phyloP scores from a whole-genome alignment of 2,329 filamentous ascomycete genomes.

The Cercospora sp. region DNA sequence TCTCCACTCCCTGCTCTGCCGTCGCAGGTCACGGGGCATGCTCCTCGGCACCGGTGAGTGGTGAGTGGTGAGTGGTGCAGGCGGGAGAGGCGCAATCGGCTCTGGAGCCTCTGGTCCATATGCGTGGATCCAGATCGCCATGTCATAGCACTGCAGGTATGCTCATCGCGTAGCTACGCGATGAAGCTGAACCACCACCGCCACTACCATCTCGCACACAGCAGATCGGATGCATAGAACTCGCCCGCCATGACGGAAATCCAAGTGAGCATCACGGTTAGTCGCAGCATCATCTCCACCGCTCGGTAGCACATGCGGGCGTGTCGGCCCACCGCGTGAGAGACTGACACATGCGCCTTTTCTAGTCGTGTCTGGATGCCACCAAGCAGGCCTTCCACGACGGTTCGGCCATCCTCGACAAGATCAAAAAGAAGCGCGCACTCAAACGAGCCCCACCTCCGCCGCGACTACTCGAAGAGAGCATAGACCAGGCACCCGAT shows the following conservation, averaged over 20 bases:
- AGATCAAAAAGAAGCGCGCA: slow-evolving; percentile 38
- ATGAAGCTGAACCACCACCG: neutral
- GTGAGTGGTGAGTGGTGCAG: neutral
- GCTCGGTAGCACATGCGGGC: neutral
- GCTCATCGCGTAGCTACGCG: neutral
- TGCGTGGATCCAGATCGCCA: slow-evolving; percentile 6
- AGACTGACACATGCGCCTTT: slow-evolving; percentile 11
- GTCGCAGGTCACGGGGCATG: neutral
- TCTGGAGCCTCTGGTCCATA: neutral
- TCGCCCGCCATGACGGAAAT: slow-evolving; percentile 21
- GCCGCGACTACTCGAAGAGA: slow-evolving; percentile 36
- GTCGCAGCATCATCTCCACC: slow-evolving; percentile 14
- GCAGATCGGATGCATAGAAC: neutral
- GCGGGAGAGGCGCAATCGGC: neutral
- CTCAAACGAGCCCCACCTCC: slow-evolving; percentile 36
- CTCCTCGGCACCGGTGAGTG: neutral
- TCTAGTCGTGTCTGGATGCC: slow-evolving; percentile 34
- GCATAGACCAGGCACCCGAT: slow-evolving; percentile 35
- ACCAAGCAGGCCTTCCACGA: slow-evolving; percentile 34
- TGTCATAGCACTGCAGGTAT: neutral
- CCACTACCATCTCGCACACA: neutral
- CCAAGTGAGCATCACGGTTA: slow-evolving; percentile 26
- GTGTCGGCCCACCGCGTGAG: neutral
- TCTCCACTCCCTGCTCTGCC: neutral
- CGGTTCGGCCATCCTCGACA: slow-evolving; percentile 36